These are phyloP conservation scores for Erodium moschatum DNA, from an alignment of 441 rosid genomes.

Conservation along the genomic window DNA sequence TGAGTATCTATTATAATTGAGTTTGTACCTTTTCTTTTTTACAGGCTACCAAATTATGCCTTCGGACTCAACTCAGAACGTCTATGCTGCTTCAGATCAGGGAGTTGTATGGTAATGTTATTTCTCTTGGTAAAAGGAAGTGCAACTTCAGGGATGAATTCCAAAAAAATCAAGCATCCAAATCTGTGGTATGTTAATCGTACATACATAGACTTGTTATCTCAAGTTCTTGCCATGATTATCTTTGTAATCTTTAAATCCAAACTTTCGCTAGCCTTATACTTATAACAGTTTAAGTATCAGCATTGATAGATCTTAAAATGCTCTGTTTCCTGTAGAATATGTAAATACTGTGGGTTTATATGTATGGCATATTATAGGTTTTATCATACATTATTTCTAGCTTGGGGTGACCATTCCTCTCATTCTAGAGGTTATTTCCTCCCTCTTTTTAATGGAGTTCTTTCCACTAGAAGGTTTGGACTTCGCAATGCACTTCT, in stretches of 20 bases:
- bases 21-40: background rate
- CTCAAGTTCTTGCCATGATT: background rate
- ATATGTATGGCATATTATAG: background rate
- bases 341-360: background rate
- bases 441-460: background rate
- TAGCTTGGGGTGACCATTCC: background rate
- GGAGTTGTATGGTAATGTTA: constrained; percentile 45
- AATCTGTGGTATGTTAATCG: constrained; percentile 39
- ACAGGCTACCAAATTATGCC: constrained; percentile 25
- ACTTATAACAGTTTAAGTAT: background rate
- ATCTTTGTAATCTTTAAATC: background rate
- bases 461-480: background rate
- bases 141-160: constrained; percentile 47
- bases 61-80: constrained; percentile 26
- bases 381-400: background rate
- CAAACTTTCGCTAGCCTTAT: background rate
- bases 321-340: background rate
- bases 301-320: background rate
- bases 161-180: constrained; percentile 41
- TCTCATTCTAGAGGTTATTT: background rate
- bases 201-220: background rate
- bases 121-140: constrained; percentile 29
- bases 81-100: constrained; percentile 42
- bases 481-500: background rate
- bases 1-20: background rate